A percentile compares a stretch with the other conserved stretches of the same genome.
Evolutionary conservation across 257 asterid genomes (phyloP).

Genomic region (Datura wrightii): DNA sequence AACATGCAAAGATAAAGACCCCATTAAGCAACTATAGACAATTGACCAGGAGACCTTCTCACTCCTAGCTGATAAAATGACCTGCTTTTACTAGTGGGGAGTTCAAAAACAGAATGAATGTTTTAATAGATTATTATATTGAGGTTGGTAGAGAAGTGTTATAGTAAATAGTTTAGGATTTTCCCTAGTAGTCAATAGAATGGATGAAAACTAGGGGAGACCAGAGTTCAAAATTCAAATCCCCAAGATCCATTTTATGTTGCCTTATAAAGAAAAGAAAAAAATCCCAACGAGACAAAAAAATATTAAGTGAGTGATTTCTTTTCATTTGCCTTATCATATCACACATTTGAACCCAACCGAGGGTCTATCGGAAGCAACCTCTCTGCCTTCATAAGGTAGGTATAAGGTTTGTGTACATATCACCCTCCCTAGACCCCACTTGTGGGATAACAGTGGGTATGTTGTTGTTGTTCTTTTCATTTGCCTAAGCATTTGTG

Average conservation of each 20-base stretch:
- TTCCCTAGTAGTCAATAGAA: background rate
- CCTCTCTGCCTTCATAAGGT: no score
- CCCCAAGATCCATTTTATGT: background rate
- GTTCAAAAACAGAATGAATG: conserved; percentile 12
- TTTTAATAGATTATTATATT: background rate
- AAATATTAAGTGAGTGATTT: background rate
- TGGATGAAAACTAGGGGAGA: background rate
- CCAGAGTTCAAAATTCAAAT: background rate
- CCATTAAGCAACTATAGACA: background rate
- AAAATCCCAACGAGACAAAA: background rate
- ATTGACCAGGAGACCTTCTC: background rate
- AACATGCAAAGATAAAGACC: background rate
- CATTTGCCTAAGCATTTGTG: background rate
- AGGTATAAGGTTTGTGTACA: no score
- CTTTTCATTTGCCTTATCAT: background rate
- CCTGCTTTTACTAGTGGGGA: conserved; percentile 8
- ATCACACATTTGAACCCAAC: no score
- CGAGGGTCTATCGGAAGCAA: no score
- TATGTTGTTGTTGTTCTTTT: background rate
- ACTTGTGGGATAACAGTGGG: no score
- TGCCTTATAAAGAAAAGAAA: no score
- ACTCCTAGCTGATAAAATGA: conserved; percentile 1
- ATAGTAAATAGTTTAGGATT: background rate
- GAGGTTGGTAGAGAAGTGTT: conserved; percentile 1
- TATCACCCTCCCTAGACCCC: no score